Percentiles rank a stretch among this genome's conserved stretches.
Evolutionary conservation across 371 early-diverging fungal species (phyloP).

Genomic region (Apophysomyces trapeziformis): DNA sequence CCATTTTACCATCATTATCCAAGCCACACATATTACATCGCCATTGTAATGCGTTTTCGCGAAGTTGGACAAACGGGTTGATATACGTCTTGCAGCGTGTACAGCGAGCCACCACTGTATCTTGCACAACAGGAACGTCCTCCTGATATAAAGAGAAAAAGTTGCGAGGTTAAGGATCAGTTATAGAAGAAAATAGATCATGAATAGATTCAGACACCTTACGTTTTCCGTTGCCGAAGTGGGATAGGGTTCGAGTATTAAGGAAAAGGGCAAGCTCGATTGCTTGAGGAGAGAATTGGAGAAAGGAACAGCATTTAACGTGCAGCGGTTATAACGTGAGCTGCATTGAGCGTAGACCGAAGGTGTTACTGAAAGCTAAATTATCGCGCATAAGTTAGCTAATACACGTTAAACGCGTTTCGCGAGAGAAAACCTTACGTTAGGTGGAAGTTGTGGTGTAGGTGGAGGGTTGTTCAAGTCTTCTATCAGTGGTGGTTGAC

Average conservation of each 20-base stretch:
- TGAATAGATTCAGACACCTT: not conserved
- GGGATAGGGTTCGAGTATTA: constrained; percentile 74
- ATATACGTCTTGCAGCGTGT: constrained; percentile 86
- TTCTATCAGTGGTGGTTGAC: constrained; percentile 56
- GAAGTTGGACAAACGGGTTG: constrained; percentile 84
- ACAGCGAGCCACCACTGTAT: constrained; percentile 79
- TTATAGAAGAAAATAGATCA: constrained; percentile 12
- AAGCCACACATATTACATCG: constrained; percentile 84
- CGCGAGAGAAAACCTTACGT: constrained; percentile 29
- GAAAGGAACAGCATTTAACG: constrained; percentile 76
- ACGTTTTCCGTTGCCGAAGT: constrained; percentile 17
- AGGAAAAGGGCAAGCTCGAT: constrained; percentile 76
- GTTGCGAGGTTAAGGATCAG: not conserved
- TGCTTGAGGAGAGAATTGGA: constrained; percentile 66
- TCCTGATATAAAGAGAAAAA: constrained; percentile 23
- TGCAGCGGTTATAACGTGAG: constrained; percentile 69
- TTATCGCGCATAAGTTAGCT: not conserved
- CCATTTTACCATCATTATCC: constrained; percentile 70
- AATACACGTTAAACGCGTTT: not conserved
- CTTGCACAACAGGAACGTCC: constrained; percentile 71
- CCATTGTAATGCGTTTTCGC: constrained; percentile 82
- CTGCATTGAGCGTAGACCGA: constrained; percentile 51
- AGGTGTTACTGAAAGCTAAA: constrained; percentile 48
- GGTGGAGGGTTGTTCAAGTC: constrained; percentile 49
- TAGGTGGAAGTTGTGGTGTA: constrained; percentile 42